Evolutionary conservation across 805 yeast species (phyloP), one percentile per base, ranked within the genome.

Genomic region (Metschnikowia santaceciliae): DNA sequence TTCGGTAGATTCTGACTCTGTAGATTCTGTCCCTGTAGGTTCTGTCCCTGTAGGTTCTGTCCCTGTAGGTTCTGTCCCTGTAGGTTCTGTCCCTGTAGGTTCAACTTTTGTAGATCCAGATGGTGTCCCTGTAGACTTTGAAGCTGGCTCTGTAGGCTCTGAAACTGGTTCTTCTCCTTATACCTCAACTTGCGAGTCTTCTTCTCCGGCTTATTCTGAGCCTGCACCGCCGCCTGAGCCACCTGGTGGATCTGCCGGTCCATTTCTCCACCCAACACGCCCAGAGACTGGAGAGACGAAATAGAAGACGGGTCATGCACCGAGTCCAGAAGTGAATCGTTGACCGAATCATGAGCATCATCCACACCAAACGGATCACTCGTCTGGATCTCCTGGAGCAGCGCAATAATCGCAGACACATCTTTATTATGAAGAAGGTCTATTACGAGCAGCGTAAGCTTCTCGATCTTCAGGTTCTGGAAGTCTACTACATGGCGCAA

Each of bases 201-300:
- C 36, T 52, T 52, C 23, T 48, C 58, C 17, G 46, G 15, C 48
- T 51, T 54, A 11, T 61, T 61, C 50, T 65, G 71, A 1, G 66
- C 69, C 19, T 65, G 71, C 3, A 66, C 74, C 0, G 74, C 72
- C 6, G 72, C 75, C 37, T 62, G 71, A 1, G 74, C 74, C 36
- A 70, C 74, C 48, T 67, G 69, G 42, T 71, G 76, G 34, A 72
- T 62, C 36, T 68, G 74, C 3, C 76, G 76, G 58, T 72, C 76
- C 70, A 72, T 70, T 48, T 67, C 69, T 35, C 69, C 66, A 23
- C 69, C 75, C 11, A 54, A 50, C 50, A 54, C 55, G 5, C 42
- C 47, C 22, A 40, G 54, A 6, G 51, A 13, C 34, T 26, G 43
- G 15, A 40, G 43, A 14, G 34, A 23, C 6, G 42, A 23, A 17